Base-by-base conservation (phyloP, 2,329 filamentous ascomycete species). In the Colletotrichum sp. region DNA sequence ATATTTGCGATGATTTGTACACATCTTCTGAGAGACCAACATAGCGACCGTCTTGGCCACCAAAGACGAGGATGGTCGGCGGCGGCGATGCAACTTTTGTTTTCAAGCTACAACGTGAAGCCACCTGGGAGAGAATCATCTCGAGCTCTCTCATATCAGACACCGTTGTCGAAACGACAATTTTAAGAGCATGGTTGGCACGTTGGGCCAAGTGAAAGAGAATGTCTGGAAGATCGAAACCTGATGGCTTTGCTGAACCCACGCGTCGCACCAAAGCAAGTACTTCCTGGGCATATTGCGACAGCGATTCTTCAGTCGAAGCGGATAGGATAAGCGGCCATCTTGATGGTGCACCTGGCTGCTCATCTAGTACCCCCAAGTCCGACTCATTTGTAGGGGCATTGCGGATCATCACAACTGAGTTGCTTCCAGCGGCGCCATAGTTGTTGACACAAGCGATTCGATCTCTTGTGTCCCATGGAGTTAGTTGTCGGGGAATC, bases 361-460 rank as follows among this genome's bases (percentile, higher is more conserved):
- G 12, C 16, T 12, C 32, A 38, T 24, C 8, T n/a, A 18, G n/a
- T 8, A 10, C 2, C 12, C 6, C 15, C 3, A 5, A 12, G 3
- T 26, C 4, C 2, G 28, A 21, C 8, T 24, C 34, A 18, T 15
- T 4, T n/a, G 4, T 6, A 13, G 70, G 71, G 1, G 67, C 30
- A 52, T 84, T 83, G 64, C 88, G 84, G 13, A 73, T 24, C 12
- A 83, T 64, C 3, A 82, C 61, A 2, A 79, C 78, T 2, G 78
- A 78, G 68, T 80, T 83, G 24, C 70, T 79, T 0, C 81, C 79
- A 0, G 78, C 76, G 0, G 84, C 84, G 21, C 84, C 83, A 64
- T 83, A 86, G 70, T 83, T 86, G 72, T 84, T 85, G 8, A 86
- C 69, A 4, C 82, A 71, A 2, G 82, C 83, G 7, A 79, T 64